Evolutionary conservation across 2,329 filamentous ascomycete species (phyloP), one percentile per base, ranked within the genome.

Genomic region (Rosellinia necatrix): DNA sequence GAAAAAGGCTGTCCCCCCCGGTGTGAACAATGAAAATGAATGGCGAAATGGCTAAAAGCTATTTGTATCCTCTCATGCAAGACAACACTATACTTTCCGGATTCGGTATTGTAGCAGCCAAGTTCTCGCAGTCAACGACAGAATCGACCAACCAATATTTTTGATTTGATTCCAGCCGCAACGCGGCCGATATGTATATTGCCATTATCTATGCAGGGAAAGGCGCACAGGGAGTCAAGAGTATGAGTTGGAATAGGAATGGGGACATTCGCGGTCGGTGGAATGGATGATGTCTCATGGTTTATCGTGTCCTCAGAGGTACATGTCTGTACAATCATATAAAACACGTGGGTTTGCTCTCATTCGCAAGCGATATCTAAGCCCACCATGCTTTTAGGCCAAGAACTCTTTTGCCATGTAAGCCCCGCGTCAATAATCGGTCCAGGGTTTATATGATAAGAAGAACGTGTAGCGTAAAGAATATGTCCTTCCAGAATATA

Each of bases 1-100:
- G 8, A 58, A 41, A 21, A 65, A 61, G 48, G 58, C 57, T 32
- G 46, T 56, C 12, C 29, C 61, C 1, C 56, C 53, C 34, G 67
- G 64, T 4, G 60, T 70, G 24, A 67, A 62, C 56, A 66, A 69
- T 22, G 68, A 66, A 13, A 68, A 60, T 42, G 68, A 69, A 42
- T 70, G 68, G 68, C 61, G 68, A 21, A 59, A 68, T 34, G 60
- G 49, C 34, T 68, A 60, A 42, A 21, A 25, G 8, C 24, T 27
- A n/a, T 8, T 3, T n/a, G 21, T 51, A 12, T n/a, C 6, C 22
- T 22, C 9, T 12, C 13, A 32, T 12, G 9, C 4, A 19, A 6
- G 13, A 24, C 34, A 24, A 19, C 24, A 21, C n/a, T 1, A 35
- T 42, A 9, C 35, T 41, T 19, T 32, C 32, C 27, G 32, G 40